These are phyloP conservation scores for Pseudogymnoascus sp. DNA, from an alignment of 2,329 filamentous ascomycete species.

Conservation along the genomic window DNA sequence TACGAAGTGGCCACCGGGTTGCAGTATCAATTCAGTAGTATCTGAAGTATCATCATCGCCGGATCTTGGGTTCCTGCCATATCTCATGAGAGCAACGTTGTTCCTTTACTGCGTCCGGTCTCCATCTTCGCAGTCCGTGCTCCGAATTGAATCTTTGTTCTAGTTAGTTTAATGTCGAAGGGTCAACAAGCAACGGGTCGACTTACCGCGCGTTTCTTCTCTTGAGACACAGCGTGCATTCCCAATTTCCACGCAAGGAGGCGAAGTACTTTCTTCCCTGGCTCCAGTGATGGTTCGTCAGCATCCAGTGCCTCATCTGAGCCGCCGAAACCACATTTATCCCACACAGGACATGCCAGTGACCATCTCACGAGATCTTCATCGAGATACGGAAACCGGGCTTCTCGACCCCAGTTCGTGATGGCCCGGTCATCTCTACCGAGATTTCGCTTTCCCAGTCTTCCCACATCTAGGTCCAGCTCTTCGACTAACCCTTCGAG, in stretches of 20 bases:
- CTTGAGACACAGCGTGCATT: slow-evolving; percentile 62
- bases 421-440: slow-evolving; percentile 90
- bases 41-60: slow-evolving; percentile 64
- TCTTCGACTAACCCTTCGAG: slow-evolving; percentile 70
- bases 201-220: slow-evolving; percentile 85
- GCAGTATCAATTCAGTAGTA: slow-evolving; percentile 58
- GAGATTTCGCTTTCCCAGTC: slow-evolving; percentile 88
- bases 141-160: slow-evolving; percentile 66
- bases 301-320: slow-evolving; percentile 23
- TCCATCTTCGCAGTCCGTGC: slow-evolving; percentile 79
- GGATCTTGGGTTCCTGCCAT: slow-evolving; percentile 12
- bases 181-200: background rate
- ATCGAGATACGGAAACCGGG: slow-evolving; percentile 83
- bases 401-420: slow-evolving; percentile 81
- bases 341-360: slow-evolving; percentile 62
- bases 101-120: slow-evolving; percentile 59
- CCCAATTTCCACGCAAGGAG: slow-evolving; percentile 67
- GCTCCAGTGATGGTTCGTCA: slow-evolving; percentile 46
- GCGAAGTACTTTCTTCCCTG: slow-evolving; percentile 73
- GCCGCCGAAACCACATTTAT: slow-evolving; percentile 81
- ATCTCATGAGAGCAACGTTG: slow-evolving; percentile 45
- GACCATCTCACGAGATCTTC: slow-evolving; percentile 80
- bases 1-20: slow-evolving; percentile 22
- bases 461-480: slow-evolving; percentile 72
- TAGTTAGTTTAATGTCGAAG: slow-evolving; percentile 16